These are phyloP conservation scores for Mucor piriformis DNA, from an alignment of 371 early-diverging fungal species.

Conservation along the genomic window DNA sequence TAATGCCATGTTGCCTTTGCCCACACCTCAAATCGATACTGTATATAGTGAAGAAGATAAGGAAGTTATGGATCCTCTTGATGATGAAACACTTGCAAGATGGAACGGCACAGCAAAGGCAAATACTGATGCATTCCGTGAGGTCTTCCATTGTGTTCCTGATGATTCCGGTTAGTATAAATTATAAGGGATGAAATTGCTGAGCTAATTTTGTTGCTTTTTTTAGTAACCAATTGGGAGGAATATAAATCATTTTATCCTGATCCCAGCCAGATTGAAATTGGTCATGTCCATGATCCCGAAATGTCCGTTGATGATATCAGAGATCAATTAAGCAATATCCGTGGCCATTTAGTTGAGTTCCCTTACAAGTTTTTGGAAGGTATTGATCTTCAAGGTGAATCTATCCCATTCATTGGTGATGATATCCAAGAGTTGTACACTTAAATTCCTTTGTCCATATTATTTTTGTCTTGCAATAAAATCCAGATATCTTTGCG, in stretches of 20 bases:
- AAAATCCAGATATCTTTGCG: background rate
- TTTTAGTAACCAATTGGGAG: conserved; percentile 62
- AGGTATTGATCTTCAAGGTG: conserved; percentile 53
- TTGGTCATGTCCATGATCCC: conserved; percentile 48
- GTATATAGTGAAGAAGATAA: conserved; percentile 42
- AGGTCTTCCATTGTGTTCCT: conserved; percentile 78
- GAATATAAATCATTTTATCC: conserved; percentile 69
- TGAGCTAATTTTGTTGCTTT: conserved; percentile 7
- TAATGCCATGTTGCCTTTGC: conserved; percentile 55
- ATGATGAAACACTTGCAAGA: conserved; percentile 49
- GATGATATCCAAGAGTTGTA: conserved; percentile 45
- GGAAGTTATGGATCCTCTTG: conserved; percentile 65
- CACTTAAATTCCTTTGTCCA: conserved; percentile 40
- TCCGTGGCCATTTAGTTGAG: conserved; percentile 74
- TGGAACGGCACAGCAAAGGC: conserved; percentile 61
- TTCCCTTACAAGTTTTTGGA: conserved; percentile 79
- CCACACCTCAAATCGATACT: conserved; percentile 40
- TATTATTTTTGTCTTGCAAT: no score
- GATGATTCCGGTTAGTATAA: conserved; percentile 60
- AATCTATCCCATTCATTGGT: conserved; percentile 45
- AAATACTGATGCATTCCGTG: conserved; percentile 69
- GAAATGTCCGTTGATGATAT: conserved; percentile 51
- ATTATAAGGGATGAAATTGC: background rate
- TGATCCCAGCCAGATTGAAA: conserved; percentile 40
- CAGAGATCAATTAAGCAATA: conserved; percentile 46